Conservation (phyloP, 805 yeast species). For the Wilhelminamyces savonicus region DNA sequence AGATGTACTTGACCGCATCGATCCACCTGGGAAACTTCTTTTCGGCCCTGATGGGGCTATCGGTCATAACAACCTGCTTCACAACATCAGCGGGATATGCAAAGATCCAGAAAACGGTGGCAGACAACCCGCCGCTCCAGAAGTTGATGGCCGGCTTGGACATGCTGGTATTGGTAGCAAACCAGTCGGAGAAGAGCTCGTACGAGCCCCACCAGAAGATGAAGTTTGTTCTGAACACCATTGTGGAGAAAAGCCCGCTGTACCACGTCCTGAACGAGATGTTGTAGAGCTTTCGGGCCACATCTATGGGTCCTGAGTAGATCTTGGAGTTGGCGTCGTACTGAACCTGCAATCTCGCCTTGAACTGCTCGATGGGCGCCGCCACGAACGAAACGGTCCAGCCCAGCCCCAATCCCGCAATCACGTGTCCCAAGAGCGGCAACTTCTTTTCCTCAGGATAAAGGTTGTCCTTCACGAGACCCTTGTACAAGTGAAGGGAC, state of each 20-base stretch:
- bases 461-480: slow-evolving; percentile 57
- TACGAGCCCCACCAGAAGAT: slow-evolving; percentile 94
- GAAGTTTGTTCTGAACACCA: slow-evolving; percentile 83
- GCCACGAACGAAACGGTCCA: slow-evolving; percentile 94
- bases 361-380: slow-evolving; percentile 86
- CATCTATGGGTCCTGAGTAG: slow-evolving; percentile 78
- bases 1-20: slow-evolving; percentile 66
- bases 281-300: slow-evolving; percentile 50
- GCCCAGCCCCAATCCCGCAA: slow-evolving; percentile 81
- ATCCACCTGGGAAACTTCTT: slow-evolving; percentile 69
- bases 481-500: slow-evolving; percentile 69
- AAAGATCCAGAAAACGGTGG: slow-evolving; percentile 80
- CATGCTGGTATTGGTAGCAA: slow-evolving; percentile 57
- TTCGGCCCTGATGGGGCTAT: slow-evolving; percentile 50
- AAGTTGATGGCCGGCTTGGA: slow-evolving; percentile 70
- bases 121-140: slow-evolving; percentile 89
- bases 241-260: slow-evolving; percentile 77
- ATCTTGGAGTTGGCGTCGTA: slow-evolving; percentile 66
- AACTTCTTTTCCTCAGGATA: slow-evolving; percentile 56
- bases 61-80: slow-evolving; percentile 80
- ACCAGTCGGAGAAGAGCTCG: slow-evolving; percentile 67
- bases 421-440: slow-evolving; percentile 67
- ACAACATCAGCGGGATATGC: slow-evolving; percentile 90
- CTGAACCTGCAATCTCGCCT: slow-evolving; percentile 85
- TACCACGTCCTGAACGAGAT: slow-evolving; percentile 63